Base-by-base conservation (phyloP, 106 monocot genomes). In the Iris macrosiphon region DNA sequence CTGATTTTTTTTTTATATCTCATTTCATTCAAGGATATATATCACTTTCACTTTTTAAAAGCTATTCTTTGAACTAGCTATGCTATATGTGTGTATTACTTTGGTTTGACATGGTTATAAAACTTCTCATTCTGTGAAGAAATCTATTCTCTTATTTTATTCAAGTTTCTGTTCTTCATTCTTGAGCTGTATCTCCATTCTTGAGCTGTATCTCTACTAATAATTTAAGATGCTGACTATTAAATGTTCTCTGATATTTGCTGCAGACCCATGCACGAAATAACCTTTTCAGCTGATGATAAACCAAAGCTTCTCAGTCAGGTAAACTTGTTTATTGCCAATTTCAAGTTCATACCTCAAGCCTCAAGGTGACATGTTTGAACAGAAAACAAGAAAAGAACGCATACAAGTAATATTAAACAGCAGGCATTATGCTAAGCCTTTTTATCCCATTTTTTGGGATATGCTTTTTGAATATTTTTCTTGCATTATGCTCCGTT, bases 271-370 rank as follows among this genome's bases (percentile, higher is more conserved):
- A 85, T 79, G 79, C 85, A 85, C 58, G 88, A 88, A 64, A 73
- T 88, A 14, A 83, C 88, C 1, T 83, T 79, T 75, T 75, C 88
- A 41, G 65, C 83, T 5, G 75, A 75, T 79, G 88, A 88, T 62
- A 88, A 69, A 31, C 88, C 88, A 31, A 88, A 88, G 65, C 79
- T 82, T 79, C 75, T 88, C 5, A 91, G 72, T 67, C 69, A 75
- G 81, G 91, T 91, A 65, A 59, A 25, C 40, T 28, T 51, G 17
- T 39, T 70, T 29, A 14, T 41, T 56, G 40, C n/a, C n/a, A n/a
- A 32, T 1, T 22, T 48, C 12, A 24, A 32, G 49, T 27, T 7
- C 16, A 13, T 29, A 4, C 5, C 14, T 7, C 49, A 14, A 12
- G 26, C 29, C 14, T 29, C 28, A 29, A n/a, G n/a, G 26, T 50